phyloP scores from a whole-genome alignment of 108 stramenopile genomes.

The Skeletonema potamos region DNA sequence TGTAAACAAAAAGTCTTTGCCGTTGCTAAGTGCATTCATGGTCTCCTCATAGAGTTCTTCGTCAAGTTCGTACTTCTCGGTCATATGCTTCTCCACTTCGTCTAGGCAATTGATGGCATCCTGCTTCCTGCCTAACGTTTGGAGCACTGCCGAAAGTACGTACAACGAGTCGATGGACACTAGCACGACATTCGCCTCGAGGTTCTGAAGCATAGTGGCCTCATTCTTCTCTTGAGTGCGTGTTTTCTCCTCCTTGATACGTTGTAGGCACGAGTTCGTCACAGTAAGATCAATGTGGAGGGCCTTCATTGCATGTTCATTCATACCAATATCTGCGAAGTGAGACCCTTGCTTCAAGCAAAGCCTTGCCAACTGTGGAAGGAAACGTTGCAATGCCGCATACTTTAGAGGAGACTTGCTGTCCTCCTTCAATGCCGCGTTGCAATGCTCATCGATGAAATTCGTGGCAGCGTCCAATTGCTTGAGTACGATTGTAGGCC shows the following conservation, averaged over 20 bases:
- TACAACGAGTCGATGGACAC: conserved; percentile 45
- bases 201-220: conserved; percentile 17
- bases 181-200: conserved; percentile 40
- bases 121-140: conserved; percentile 13
- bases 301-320: conserved; percentile 18
- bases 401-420: conserved; percentile 13
- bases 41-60: conserved; percentile 15
- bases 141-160: conserved; percentile 23
- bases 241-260: conserved; percentile 27
- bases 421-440: conserved; percentile 1
- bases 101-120: conserved; percentile 35
- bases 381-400: conserved; percentile 30
- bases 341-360: conserved; percentile 46
- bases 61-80: conserved; percentile 31
- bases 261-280: conserved; percentile 30
- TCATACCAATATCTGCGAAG: conserved; percentile 21
- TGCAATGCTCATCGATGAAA: conserved; percentile 30
- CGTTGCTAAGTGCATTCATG: conserved; percentile 20
- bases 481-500: conserved; percentile 28
- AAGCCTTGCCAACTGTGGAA: conserved; percentile 40
- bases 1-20: conserved; percentile 17
- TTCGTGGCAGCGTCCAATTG: conserved; percentile 21
- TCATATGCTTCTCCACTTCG: conserved; percentile 37
- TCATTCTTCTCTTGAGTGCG: conserved; percentile 20
- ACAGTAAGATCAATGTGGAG: conserved; percentile 35